Conservation (phyloP, 495 filamentous ascomycete species). For the Aspergillus egyptiacus region DNA sequence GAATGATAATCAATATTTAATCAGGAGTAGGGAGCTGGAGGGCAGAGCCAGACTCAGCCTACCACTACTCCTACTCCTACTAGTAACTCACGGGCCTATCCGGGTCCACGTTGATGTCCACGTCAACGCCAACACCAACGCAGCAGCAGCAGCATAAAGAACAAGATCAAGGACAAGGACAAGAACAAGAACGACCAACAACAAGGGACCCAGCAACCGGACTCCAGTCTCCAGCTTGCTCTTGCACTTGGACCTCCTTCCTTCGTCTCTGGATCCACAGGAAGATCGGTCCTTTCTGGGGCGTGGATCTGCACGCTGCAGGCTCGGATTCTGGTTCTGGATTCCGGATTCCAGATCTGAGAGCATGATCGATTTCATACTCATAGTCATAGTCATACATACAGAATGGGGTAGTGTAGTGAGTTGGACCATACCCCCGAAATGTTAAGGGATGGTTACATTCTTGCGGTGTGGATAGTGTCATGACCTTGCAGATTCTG, state of each 20-base stretch:
- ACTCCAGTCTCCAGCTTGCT: neutral
- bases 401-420: too few species aligned
- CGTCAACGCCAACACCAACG: neutral
- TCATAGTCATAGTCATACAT: neutral
- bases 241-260: neutral
- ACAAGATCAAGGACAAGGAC: neutral
- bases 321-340: neutral
- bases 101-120: too few species aligned
- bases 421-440: too few species aligned
- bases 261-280: neutral
- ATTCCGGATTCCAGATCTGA: too few species aligned
- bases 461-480: too few species aligned
- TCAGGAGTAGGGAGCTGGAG: too few species aligned
- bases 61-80: too few species aligned
- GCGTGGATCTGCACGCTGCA: neutral
- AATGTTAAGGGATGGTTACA: too few species aligned
- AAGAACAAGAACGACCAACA: slow-evolving; percentile 2
- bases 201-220: neutral
- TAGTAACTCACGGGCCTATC: too few species aligned
- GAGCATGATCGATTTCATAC: neutral
- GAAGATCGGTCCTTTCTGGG: neutral
- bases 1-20: neutral
- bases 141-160: neutral
- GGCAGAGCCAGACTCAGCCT: too few species aligned
- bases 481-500: too few species aligned